Conservation (phyloP, 2,329 filamentous ascomycete species). For the Nigrograna mackinnonii region DNA sequence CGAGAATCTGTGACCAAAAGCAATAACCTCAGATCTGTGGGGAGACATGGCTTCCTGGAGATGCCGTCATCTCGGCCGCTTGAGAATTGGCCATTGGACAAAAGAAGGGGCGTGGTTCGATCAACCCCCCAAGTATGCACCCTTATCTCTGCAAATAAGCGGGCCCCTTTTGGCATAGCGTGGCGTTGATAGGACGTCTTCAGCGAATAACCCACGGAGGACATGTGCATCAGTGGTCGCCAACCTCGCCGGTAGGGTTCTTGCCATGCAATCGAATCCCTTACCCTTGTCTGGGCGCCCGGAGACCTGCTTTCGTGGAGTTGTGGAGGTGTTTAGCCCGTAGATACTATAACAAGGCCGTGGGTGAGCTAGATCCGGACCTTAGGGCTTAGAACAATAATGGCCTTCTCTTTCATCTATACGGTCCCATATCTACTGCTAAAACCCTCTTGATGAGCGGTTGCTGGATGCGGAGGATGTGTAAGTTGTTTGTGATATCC, state of each 20-base stretch:
- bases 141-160: conserved; percentile 35
- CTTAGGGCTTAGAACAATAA: too few relatives aligned
- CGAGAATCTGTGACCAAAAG: conserved; percentile 10
- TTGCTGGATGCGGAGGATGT: too few relatives aligned
- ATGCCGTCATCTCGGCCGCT: conserved; percentile 2
- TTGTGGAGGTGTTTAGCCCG: neutral
- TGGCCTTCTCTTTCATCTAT: too few relatives aligned
- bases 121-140: conserved; percentile 25
- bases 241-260: neutral
- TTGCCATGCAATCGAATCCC: neutral
- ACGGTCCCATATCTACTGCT: too few relatives aligned
- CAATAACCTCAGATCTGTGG: conserved; percentile 21
- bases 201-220: conserved; percentile 2
- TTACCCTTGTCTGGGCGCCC: neutral
- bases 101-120: conserved; percentile 8
- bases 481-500: too few relatives aligned
- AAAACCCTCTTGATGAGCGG: too few relatives aligned
- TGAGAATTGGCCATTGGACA: neutral
- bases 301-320: neutral
- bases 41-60: conserved; percentile 12
- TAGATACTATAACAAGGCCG: too few relatives aligned
- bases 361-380: too few relatives aligned
- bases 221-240: neutral
- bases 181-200: neutral
- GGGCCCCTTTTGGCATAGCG: conserved; percentile 25